phyloP scores from a whole-genome alignment of 2,329 filamentous ascomycete genomes.

The Xenoacremonium recifei region DNA sequence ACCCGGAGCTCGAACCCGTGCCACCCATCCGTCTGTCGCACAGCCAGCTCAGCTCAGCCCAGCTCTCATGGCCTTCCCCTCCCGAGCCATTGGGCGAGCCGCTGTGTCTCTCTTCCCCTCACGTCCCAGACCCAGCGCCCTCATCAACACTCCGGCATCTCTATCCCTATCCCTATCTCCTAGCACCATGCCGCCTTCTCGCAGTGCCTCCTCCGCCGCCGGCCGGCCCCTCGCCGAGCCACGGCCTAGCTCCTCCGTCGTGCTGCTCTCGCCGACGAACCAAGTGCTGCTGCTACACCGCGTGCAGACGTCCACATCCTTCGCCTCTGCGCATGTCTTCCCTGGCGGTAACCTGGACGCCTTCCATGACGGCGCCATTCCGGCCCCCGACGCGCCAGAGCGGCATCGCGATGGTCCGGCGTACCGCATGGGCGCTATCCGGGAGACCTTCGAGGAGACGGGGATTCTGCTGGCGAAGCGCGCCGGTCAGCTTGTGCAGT shows the following conservation, averaged over 20 bases:
- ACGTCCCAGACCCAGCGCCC: not conserved
- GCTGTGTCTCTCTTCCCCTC: not conserved
- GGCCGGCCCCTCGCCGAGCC: constrained; percentile 40
- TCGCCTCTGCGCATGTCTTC: constrained; percentile 92
- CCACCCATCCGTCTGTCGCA: not conserved
- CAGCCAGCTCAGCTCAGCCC: not conserved
- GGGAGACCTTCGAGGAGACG: constrained; percentile 94
- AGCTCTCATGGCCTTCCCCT: not conserved
- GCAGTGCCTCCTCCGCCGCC: constrained; percentile 10
- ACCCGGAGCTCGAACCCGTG: not conserved
- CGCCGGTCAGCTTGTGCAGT: constrained; percentile 56
- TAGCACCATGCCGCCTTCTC: constrained; percentile 11
- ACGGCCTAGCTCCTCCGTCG: constrained; percentile 70
- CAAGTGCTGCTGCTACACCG: constrained; percentile 86
- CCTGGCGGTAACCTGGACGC: constrained; percentile 82
- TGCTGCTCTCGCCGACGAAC: constrained; percentile 83
- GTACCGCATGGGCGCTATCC: constrained; percentile 80
- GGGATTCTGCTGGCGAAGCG: constrained; percentile 74
- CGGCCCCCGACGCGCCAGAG: constrained; percentile 42
- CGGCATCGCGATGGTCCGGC: constrained; percentile 69
- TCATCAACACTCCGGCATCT: not conserved
- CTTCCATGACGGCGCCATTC: constrained; percentile 68
- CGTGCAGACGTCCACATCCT: constrained; percentile 77
- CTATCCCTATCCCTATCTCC: not conserved
- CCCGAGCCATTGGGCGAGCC: constrained; percentile 10